phyloP scores from a whole-genome alignment of 768 basidiomycete species.

The Naganishia kalamii region DNA sequence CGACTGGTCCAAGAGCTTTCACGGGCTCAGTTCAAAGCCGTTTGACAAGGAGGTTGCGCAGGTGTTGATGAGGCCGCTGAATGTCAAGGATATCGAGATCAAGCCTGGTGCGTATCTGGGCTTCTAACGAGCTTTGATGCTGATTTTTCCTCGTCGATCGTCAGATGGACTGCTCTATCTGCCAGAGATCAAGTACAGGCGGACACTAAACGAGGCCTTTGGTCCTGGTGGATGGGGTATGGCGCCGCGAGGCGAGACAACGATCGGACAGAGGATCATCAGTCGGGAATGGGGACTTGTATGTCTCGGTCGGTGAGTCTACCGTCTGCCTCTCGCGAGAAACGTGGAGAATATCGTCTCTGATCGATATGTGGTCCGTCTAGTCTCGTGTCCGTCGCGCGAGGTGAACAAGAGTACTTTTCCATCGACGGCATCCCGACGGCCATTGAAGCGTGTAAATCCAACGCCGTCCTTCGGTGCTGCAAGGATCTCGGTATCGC shows the following conservation, averaged over 20 bases:
- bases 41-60: constrained; percentile 71
- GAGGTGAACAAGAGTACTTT: constrained; percentile 96
- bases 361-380: not conserved
- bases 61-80: constrained; percentile 65
- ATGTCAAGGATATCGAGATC: constrained; percentile 76
- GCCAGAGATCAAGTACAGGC: constrained; percentile 93
- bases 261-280: constrained; percentile 78
- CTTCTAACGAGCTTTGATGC: not conserved
- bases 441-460: constrained; percentile 89
- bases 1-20: constrained; percentile 85
- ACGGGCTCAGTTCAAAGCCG: constrained; percentile 68
- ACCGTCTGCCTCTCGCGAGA: not conserved
- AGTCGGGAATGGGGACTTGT: constrained; percentile 91
- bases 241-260: constrained; percentile 85
- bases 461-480: constrained; percentile 94
- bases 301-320: constrained; percentile 76
- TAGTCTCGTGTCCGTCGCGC: constrained; percentile 80
- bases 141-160: not conserved
- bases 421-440: constrained; percentile 84
- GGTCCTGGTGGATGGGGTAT: constrained; percentile 97
- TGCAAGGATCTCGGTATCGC: constrained; percentile 95
- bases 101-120: constrained; percentile 69
- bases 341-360: not conserved
- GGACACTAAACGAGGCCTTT: constrained; percentile 84
- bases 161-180: constrained; percentile 88